phyloP scores from a whole-genome alignment of 805 yeast genomes.

The Cyberlindnera amylophila region DNA sequence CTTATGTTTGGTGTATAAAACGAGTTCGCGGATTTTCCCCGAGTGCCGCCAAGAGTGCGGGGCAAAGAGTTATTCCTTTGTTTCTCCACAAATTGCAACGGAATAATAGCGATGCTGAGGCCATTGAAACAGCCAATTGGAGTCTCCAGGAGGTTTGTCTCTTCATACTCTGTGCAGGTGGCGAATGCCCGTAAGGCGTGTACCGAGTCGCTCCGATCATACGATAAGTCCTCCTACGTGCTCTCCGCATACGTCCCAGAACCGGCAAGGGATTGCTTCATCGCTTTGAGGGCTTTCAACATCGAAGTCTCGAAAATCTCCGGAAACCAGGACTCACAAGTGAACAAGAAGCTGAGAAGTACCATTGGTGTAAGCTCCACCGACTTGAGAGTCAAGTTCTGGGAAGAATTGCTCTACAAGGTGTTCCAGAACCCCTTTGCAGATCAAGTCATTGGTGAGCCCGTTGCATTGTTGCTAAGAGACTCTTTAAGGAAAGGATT shows the following conservation, averaged over 20 bases:
- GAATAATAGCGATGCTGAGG: not conserved
- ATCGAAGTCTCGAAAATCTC: slow-evolving; percentile 54
- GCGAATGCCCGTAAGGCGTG: slow-evolving; percentile 11
- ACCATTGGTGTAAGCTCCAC: slow-evolving; percentile 23
- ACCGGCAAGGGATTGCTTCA: slow-evolving; percentile 55
- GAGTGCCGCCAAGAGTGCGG: not conserved
- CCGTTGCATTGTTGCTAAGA: slow-evolving; percentile 56
- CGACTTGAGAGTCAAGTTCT: slow-evolving; percentile 61
- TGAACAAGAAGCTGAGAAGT: slow-evolving; percentile 30
- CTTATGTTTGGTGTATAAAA: not conserved
- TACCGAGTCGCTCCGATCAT: slow-evolving; percentile 15
- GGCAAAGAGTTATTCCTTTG: not conserved
- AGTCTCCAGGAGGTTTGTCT: not conserved
- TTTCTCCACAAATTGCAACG: not conserved
- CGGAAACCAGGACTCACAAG: slow-evolving; percentile 15
- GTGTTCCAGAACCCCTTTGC: slow-evolving; percentile 36
- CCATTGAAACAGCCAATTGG: not conserved
- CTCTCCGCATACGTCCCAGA: slow-evolving; percentile 67
- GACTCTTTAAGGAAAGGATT: slow-evolving; percentile 48
- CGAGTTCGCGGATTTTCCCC: not conserved
- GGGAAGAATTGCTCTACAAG: slow-evolving; percentile 60
- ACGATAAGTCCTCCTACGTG: slow-evolving; percentile 61
- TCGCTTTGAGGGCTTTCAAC: slow-evolving; percentile 64
- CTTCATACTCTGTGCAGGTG: slow-evolving; percentile 8
- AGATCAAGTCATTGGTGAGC: slow-evolving; percentile 49